Percentiles rank a stretch among this genome's conserved stretches.
Evolutionary conservation across 495 filamentous ascomycete species (phyloP).

Genomic region (Hypoxylon rickii): DNA sequence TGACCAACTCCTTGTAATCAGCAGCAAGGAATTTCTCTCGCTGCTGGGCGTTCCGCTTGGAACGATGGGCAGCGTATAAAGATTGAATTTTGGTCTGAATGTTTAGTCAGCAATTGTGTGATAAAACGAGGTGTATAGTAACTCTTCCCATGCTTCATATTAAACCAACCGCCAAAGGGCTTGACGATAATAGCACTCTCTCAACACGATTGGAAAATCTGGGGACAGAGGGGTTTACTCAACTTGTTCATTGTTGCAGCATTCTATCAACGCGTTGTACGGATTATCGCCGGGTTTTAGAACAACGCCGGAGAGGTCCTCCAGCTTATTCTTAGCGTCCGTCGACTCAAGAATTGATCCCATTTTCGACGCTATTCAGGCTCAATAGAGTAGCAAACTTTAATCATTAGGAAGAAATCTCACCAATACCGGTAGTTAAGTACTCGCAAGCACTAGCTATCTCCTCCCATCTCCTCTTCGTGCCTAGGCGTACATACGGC

Average conservation of each 20-base stretch:
- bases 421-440: too few relatives aligned
- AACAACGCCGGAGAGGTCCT: slow-evolving; percentile 59
- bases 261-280: slow-evolving; percentile 73
- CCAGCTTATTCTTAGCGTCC: slow-evolving; percentile 57
- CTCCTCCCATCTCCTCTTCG: too few relatives aligned
- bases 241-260: slow-evolving; percentile 64
- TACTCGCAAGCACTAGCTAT: too few relatives aligned
- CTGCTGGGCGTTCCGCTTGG: slow-evolving; percentile 71
- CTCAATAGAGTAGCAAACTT: neutral
- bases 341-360: slow-evolving; percentile 42
- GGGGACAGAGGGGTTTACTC: slow-evolving; percentile 38
- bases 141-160: neutral
- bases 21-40: slow-evolving; percentile 66
- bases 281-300: slow-evolving; percentile 64
- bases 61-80: slow-evolving; percentile 74
- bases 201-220: too few relatives aligned
- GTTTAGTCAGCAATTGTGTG: slow-evolving; percentile 16
- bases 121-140: too few relatives aligned
- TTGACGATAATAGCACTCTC: neutral
- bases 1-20: slow-evolving; percentile 70
- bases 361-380: slow-evolving; percentile 32
- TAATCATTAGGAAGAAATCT: slow-evolving; percentile 8
- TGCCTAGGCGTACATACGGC: too few relatives aligned
- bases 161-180: neutral
- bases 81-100: slow-evolving; percentile 69